Percentiles rank a stretch among this genome's conserved stretches.
Conservation (phyloP, 768 basidiomycete species). For the Hygrophoropsis aurantiaca region DNA sequence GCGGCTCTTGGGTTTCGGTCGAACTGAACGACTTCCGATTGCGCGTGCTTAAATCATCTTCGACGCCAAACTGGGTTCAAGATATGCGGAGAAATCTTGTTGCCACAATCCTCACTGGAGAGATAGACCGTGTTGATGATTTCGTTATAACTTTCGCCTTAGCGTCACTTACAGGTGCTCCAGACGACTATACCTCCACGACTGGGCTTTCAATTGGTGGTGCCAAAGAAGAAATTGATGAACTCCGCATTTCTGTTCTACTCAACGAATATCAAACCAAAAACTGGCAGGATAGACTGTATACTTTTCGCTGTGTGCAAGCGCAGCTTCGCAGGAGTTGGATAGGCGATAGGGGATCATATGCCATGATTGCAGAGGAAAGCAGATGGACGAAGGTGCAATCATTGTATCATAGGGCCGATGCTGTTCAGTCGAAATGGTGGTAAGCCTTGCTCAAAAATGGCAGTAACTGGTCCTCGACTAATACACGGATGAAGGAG, state of each 20-base stretch:
- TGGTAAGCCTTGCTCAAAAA: too few species aligned
- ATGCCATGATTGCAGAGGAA: constrained; percentile 39
- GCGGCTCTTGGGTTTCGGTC: constrained; percentile 34
- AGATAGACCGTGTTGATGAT: constrained; percentile 39
- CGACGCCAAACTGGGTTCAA: constrained; percentile 39
- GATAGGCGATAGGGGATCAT: constrained; percentile 35
- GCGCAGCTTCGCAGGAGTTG: constrained; percentile 40
- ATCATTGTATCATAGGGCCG: constrained; percentile 15
- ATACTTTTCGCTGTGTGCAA: constrained; percentile 38
- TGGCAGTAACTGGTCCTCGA: too few species aligned
- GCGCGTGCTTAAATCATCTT: constrained; percentile 31
- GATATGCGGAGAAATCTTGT: constrained; percentile 37
- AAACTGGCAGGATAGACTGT: constrained; percentile 34
- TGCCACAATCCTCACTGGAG: constrained; percentile 38
- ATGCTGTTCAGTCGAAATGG: constrained; percentile 6
- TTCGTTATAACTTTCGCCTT: constrained; percentile 35
- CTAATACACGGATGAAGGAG: background rate
- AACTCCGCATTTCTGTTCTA: constrained; percentile 30
- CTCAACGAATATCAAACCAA: constrained; percentile 37
- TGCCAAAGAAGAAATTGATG: constrained; percentile 22
- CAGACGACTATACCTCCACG: constrained; percentile 8
- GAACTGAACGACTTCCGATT: constrained; percentile 37
- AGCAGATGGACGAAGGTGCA: constrained; percentile 37
- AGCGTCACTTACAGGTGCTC: constrained; percentile 11
- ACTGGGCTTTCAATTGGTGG: constrained; percentile 8